Percentiles rank a stretch among this genome's conserved stretches.
phyloP scores from a whole-genome alignment of 305 asterid species.

The Striga hermonthica region DNA sequence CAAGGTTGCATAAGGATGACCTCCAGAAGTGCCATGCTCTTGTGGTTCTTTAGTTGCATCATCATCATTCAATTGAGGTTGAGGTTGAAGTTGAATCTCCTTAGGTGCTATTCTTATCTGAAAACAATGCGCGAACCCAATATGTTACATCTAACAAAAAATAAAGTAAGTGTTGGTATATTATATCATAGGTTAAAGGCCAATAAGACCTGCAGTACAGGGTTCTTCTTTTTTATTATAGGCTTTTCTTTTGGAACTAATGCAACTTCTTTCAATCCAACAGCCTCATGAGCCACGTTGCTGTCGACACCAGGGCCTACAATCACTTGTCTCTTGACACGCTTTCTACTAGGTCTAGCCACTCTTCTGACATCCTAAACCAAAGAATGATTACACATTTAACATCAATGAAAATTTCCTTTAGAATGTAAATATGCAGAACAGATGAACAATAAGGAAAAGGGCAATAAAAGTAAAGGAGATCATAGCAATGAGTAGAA shows the following conservation, averaged over 20 bases:
- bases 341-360: constrained; percentile 53
- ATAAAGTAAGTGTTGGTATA: constrained; percentile 22
- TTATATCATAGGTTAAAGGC: constrained; percentile 28
- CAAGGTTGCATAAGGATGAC: constrained; percentile 53
- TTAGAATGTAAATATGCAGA: neutral
- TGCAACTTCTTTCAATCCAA: constrained; percentile 71
- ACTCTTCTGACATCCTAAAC: constrained; percentile 52
- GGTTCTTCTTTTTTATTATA: constrained; percentile 61
- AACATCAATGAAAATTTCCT: neutral
- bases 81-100: constrained; percentile 50
- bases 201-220: constrained; percentile 63
- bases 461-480: constrained; percentile 19
- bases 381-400: constrained; percentile 26
- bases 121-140: constrained; percentile 30
- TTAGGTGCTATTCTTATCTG: constrained; percentile 85
- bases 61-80: constrained; percentile 44
- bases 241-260: constrained; percentile 86
- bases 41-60: constrained; percentile 34
- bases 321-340: constrained; percentile 57
- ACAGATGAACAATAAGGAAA: constrained; percentile 9
- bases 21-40: constrained; percentile 36
- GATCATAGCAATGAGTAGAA: constrained; percentile 22
- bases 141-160: constrained; percentile 17
- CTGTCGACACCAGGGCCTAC: constrained; percentile 88
- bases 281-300: constrained; percentile 81